Evolutionary conservation across 805 yeast species (phyloP), one percentile per base, ranked within the genome.

Genomic region (Teunomyces gatunensis): DNA sequence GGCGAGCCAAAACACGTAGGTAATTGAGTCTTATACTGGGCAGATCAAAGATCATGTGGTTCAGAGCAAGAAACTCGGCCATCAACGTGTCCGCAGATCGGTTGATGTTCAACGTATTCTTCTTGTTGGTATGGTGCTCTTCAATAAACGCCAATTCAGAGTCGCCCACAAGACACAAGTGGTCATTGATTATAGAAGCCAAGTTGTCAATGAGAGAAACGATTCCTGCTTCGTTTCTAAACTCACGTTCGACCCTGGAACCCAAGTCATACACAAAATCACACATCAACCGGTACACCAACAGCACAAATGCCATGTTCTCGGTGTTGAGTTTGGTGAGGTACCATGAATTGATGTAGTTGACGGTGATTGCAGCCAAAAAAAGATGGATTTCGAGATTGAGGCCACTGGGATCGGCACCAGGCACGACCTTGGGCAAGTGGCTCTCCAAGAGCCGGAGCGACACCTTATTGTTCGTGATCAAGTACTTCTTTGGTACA

Each of bases 371-470:
- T 2, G 64, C 54, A 30, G 69, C 61, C n/a, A 71, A 49, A 46
- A 73, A 67, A 47, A 71, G 52, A 50, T 73, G 76, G 12, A 72
- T 47, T 45, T 68, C 66, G 42, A 70, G 59, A 43, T 70, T 70
- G 36, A 70, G 53, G 7, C 23, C 17, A 25, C 11, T 9, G 27
- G 29, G 10, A 39, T 48, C 53, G 15, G 25, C 17, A 40, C 44
- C 29, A 47, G 42, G 58, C 6, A 68, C 58, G 5, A 71, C 46
- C 5, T 40, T 43, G 4, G 75, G 75, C 10, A 71, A 54, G 47
- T 63, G 57, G 27, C 49, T 54, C 18, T 57, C 51, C 12, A 72
- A 50, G 39, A 67, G 66, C 30, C 56, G 54, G 13, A 58, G 40
- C 9, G 64, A 55, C 10, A 63, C 57, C 37, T 57, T 56, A 47